Base-by-base conservation (phyloP, 768 basidiomycete genomes). In the Podaxis carcinomalis region DNA sequence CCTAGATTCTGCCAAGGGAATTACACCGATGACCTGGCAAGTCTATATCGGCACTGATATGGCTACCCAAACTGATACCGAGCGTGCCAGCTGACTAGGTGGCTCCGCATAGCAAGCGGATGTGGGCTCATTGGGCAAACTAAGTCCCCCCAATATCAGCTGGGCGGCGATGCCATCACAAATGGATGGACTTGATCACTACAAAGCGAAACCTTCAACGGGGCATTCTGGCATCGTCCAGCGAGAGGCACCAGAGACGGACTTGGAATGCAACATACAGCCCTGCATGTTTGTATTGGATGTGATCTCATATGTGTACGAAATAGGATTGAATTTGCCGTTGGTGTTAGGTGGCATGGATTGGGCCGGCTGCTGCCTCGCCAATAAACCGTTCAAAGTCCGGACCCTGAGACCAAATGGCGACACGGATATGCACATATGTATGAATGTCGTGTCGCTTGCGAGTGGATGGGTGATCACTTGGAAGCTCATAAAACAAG, bases 281-380 rank as follows among this genome's bases (percentile, higher is more conserved):
- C 58, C 58, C 58, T 59, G 51, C 28, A 51, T 19, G 3, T 54
- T 61, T 54, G 27, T 39, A 37, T 61, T 54, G 6, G 52, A 47
- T 54, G 52, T 61, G 59, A 61, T 54, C 51, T 61, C 51, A 51
- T 59, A 19, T 39, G 51, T 35, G 32, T 32, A 19, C 9, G 11
- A 42, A 16, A 50, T 46, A 25, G 27, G 23, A 44, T 32, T 25
- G 50, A 39, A 23, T 21, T 40, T 28, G n/a, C 10, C 46, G 42
- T 23, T 16, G 7, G 14, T n/a, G 16, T 16, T 16, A 6, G 28
- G 25, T 16, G 16, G 13, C 16, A 23, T 51, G 5, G 11, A 32
- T n/a, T 16, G 25, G 11, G 25, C 10, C 27, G 7, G 16, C 21
- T 11, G 19, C n/a, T 25, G 16, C 50, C 25, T 27, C 27, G 50